Conservation (phyloP, 1,284 basidiomycete genomes). For the Malassezia cuniculi region DNA sequence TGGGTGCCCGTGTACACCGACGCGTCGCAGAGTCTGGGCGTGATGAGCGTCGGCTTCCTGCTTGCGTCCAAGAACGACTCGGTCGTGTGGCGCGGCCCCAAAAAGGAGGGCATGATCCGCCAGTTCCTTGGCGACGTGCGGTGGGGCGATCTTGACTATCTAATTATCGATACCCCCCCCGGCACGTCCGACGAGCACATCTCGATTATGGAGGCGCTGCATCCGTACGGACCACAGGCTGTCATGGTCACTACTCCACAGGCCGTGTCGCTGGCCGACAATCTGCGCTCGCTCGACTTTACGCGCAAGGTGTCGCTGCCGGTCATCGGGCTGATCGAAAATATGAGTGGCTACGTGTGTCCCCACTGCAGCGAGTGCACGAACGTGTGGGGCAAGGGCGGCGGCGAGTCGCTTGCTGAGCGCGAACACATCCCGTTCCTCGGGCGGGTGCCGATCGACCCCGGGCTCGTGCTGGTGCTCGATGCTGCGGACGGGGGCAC, state of each 20-base stretch:
- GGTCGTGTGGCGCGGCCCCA: conserved; percentile 95
- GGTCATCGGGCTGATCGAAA: conserved; percentile 88
- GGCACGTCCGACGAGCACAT: conserved; percentile 96
- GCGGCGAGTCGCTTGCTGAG: conserved; percentile 61
- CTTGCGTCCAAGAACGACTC: conserved; percentile 77
- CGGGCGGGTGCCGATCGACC: conserved; percentile 85
- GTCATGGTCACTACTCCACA: conserved; percentile 95
- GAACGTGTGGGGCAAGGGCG: conserved; percentile 87
- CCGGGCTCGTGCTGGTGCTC: conserved; percentile 71
- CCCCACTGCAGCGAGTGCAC: conserved; percentile 71
- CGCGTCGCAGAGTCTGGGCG: conserved; percentile 54
- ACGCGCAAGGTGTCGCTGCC: conserved; percentile 71
- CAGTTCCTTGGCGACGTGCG: conserved; percentile 91
- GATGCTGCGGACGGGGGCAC: conserved; percentile 53
- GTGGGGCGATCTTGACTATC: conserved; percentile 91
- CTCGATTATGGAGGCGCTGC: conserved; percentile 81
- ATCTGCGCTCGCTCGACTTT: conserved; percentile 89
- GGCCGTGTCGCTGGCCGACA: conserved; percentile 86
- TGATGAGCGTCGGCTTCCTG: conserved; percentile 95
- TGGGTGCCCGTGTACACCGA: conserved; percentile 85
- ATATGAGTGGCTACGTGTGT: conserved; percentile 97
- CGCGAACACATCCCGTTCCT: conserved; percentile 65
- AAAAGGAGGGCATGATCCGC: conserved; percentile 99
- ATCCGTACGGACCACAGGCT: conserved; percentile 55
- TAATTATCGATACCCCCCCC: conserved; percentile 93